Evolutionary conservation across 2,329 filamentous ascomycete species (phyloP), one percentile per base, ranked within the genome.

Genomic region (Xylariaceae sp.): DNA sequence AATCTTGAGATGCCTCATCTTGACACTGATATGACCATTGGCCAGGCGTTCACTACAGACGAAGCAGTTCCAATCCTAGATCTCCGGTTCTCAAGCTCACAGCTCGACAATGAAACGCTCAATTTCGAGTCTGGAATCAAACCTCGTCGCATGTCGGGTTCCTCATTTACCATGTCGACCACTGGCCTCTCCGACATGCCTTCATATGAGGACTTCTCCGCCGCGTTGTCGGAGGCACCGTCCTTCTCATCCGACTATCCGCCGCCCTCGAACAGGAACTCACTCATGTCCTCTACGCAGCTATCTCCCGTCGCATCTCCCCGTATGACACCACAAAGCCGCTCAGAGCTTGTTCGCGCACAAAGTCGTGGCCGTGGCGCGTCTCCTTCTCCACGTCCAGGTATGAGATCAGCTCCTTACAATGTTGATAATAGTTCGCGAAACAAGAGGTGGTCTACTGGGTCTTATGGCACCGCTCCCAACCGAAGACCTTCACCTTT

Each of bases 391-490:
- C 88, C 89, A 19, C 82, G 88, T 40, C 86, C 85, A 28, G 86
- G 81, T 52, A 80, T 88, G 69, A 84, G 89, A 60, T 84, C 88
- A 36, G 87, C 86, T 16, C 89, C 89, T 1, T 92, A 92, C 74
- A 87, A 78, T 47, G 80, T 91, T 47, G 88, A 91, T 41, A 82
- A 77, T 58, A 80, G 80, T 49, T 80, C 79, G 41, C 83, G 87
- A 61, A 86, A 81, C 70, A 91, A 92, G 78, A 81, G 89, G 64
- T 92, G 89, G 89, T 92, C 89, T 17, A 92, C 89, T 3, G 89
- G 88, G 12, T 90, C 87, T 3, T 91, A 88, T 58, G 86, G 82
- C 17, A 82, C 85, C 1, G 73, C 78, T 17, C 78, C 79, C 21
- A 83, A 76, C 66, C 77, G 83, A 53, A 79, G 86, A 28, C 80